Percentiles rank a stretch among this genome's conserved stretches.
Conservation (phyloP, 2,329 filamentous ascomycete genomes). For the Fusarium chlamydosporum region DNA sequence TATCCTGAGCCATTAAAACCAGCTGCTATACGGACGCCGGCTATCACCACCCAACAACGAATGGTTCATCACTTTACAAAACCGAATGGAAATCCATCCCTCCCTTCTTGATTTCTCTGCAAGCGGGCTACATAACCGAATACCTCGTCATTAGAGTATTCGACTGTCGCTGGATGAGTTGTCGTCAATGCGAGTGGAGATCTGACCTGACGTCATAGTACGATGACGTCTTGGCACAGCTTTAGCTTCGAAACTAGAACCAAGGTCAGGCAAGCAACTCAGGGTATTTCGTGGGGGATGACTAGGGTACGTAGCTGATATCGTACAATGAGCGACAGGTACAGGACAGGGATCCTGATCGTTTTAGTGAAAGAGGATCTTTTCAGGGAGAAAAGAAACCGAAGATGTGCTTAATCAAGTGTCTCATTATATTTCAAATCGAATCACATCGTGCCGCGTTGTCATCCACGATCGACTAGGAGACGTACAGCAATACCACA, state of each 20-base stretch:
- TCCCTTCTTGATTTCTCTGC: neutral
- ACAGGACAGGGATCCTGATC: slow-evolving; percentile 15
- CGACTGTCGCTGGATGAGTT: neutral
- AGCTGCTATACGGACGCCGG: neutral
- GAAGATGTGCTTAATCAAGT: neutral
- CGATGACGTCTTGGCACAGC: slow-evolving; percentile 26
- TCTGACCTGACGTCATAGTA: slow-evolving; percentile 33
- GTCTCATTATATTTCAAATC: neutral
- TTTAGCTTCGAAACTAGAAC: slow-evolving; percentile 16
- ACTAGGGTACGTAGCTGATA: neutral
- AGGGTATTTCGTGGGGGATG: slow-evolving; percentile 3
- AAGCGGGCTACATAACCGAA: neutral
- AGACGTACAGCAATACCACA: too few relatives aligned
- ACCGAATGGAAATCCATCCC: too few relatives aligned
- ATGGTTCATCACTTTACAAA: neutral
- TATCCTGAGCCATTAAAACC: neutral
- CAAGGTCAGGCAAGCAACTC: slow-evolving; percentile 4
- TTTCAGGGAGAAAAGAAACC: neutral
- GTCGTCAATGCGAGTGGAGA: slow-evolving; percentile 1
- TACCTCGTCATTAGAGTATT: slow-evolving; percentile 5
- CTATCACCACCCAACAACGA: neutral
- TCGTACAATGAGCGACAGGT: slow-evolving; percentile 17
- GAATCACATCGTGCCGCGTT: slow-evolving; percentile 5
- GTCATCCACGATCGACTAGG: neutral
- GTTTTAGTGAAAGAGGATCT: neutral